Conservation (phyloP, 2,329 filamentous ascomycete species). For the Mycosphaerella sp. region DNA sequence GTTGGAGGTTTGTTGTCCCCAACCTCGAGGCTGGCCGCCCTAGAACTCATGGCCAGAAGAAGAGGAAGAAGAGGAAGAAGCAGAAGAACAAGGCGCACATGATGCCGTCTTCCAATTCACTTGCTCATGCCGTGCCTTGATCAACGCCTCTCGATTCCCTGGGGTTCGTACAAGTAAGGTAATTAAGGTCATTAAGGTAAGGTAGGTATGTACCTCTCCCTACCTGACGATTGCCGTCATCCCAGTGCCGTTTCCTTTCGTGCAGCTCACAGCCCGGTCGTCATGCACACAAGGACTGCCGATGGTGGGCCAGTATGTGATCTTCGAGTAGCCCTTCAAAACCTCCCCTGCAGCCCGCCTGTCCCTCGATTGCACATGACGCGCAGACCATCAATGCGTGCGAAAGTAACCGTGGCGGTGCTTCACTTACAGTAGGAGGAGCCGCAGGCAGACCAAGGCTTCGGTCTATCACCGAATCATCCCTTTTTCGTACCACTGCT, state of each 20-base stretch:
- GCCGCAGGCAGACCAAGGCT: not conserved
- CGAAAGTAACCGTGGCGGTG: not conserved
- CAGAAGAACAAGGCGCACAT: no score
- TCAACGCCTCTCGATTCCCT: no score
- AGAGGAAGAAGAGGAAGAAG: no score
- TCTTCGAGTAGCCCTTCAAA: not conserved
- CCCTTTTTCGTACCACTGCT: not conserved
- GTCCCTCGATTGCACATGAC: not conserved
- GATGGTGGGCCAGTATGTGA: not conserved
- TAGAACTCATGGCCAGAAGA: no score
- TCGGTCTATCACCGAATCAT: not conserved
- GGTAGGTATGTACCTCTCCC: no score
- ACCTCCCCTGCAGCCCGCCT: not conserved
- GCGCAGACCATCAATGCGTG: not conserved
- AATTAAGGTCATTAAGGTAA: no score
- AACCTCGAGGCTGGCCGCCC: no score
- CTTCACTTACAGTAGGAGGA: not conserved
- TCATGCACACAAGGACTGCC: not conserved
- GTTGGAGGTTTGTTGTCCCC: no score
- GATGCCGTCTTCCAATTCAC: no score
- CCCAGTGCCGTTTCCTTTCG: not conserved
- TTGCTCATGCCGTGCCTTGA: no score
- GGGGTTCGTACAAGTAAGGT: no score
- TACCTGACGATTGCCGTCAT: not conserved
- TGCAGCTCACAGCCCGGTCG: not conserved